Evolutionary conservation across 345 rosid genomes (phyloP), one percentile per base, ranked within the genome.

Genomic region (Dipteronia dyeriana): DNA sequence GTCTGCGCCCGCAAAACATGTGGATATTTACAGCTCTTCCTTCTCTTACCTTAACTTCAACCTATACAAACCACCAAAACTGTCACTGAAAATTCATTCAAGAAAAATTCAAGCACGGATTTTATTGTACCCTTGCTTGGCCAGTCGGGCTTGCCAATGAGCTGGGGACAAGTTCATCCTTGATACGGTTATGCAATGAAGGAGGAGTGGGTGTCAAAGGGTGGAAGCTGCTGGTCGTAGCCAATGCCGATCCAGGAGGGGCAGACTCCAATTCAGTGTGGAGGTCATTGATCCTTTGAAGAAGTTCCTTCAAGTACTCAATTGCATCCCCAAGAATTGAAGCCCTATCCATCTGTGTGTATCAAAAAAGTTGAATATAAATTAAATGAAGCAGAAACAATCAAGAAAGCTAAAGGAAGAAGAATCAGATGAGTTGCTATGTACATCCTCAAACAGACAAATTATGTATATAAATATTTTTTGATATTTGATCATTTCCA

Each of bases 261-360:
- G 84, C 81, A 7, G 98, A 87, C 60, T 93, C 99, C 66, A 93
- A 79, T 78, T 95, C 99, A 9, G 90, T 92, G 34, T 95, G 96
- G 77, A 95, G 97, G 73, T 93, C 96, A 73, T 86, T 95, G 86
- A 95, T 95, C 87, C 94, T 90, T 43, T 93, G 98, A 81, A 91
- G 88, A 54, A 95, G 99, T 87, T 93, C 99, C 86, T 93, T 93
- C 68, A 95, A 81, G 83, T 93, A 95, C 75, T 93, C 98, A 80
- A 95, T 87, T 5, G 99, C 98, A 65, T 95, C 99, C 79, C 99
- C 99, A 19, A 95, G 92, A 63, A 91, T 95, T 23, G 98, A 91
- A 80, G 97, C 98, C 85, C 98, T 86, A 80, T 95, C 98, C 98
- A 95, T 95, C 97, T 95, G 87, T 76, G 16, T 75, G 39, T 79